phyloP scores from a whole-genome alignment of 2,329 filamentous ascomycete species.

The Dothideomycetes sp. region DNA sequence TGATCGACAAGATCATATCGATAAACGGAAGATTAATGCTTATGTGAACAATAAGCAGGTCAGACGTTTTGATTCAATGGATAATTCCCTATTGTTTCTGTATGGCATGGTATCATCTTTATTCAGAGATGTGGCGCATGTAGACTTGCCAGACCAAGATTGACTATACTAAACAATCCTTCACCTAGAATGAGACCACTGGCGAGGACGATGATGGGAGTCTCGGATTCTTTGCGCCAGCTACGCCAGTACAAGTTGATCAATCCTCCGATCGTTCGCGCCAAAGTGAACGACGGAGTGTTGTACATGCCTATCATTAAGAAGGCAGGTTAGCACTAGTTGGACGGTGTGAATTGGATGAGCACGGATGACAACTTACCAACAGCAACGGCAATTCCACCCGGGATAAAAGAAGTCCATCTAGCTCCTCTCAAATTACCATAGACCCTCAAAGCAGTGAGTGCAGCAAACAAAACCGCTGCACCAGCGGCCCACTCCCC shows the following conservation, averaged over 20 bases:
- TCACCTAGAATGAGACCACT: slow-evolving; percentile 86
- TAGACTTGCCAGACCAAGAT: slow-evolving; percentile 70
- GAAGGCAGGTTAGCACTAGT: not conserved
- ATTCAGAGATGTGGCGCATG: slow-evolving; percentile 63
- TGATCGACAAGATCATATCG: too few relatives aligned
- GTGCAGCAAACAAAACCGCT: slow-evolving; percentile 61
- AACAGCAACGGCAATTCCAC: slow-evolving; percentile 91
- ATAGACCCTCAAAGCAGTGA: slow-evolving; percentile 62
- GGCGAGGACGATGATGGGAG: slow-evolving; percentile 80
- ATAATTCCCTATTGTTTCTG: too few relatives aligned
- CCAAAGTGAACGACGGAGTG: slow-evolving; percentile 88
- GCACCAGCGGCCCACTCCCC: slow-evolving; percentile 68
- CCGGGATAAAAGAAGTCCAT: slow-evolving; percentile 73
- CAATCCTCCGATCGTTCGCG: slow-evolving; percentile 70
- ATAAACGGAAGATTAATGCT: too few relatives aligned
- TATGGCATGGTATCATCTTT: too few relatives aligned
- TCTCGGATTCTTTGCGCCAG: slow-evolving; percentile 48
- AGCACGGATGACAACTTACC: slow-evolving; percentile 43
- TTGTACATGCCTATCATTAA: slow-evolving; percentile 75
- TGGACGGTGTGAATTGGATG: not conserved
- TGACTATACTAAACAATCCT: slow-evolving; percentile 84
- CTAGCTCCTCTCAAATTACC: slow-evolving; percentile 32
- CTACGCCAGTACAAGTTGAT: slow-evolving; percentile 69
- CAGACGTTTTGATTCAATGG: too few relatives aligned
- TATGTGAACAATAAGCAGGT: too few relatives aligned